Evolutionary conservation across 2,329 filamentous ascomycete species (phyloP).

Genomic region (Dothideomycetidae sp.): DNA sequence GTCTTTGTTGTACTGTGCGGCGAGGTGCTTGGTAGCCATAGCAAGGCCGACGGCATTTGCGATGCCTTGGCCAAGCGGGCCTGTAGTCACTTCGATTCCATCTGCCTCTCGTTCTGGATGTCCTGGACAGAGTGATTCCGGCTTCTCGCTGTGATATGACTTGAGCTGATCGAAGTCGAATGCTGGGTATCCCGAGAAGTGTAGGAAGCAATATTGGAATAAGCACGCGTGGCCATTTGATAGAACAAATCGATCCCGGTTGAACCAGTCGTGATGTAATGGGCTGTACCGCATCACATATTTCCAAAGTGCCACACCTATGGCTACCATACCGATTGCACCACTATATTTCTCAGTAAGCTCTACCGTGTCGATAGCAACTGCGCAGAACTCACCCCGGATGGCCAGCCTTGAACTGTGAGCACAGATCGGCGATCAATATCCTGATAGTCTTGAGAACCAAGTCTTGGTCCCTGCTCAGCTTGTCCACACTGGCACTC

Average conservation of each 20-base stretch:
- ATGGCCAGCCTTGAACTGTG: constrained; percentile 56
- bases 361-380: constrained; percentile 8
- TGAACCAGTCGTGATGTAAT: constrained; percentile 41
- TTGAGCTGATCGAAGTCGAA: constrained; percentile 45
- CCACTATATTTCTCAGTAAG: constrained; percentile 24
- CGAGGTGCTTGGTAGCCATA: constrained; percentile 43
- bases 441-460: constrained; percentile 47
- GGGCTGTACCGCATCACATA: constrained; percentile 49
- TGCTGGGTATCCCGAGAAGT: constrained; percentile 38
- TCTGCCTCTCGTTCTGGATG: constrained; percentile 41
- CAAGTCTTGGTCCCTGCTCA: constrained; percentile 24
- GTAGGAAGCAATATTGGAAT: constrained; percentile 41
- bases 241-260: constrained; percentile 48
- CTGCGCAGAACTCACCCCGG: constrained; percentile 40
- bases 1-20: constrained; percentile 39
- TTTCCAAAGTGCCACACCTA: constrained; percentile 47
- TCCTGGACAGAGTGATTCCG: constrained; percentile 37
- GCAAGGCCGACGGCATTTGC: constrained; percentile 47
- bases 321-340: constrained; percentile 48
- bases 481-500: constrained; percentile 5
- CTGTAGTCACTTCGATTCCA: constrained; percentile 46
- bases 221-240: constrained; percentile 46
- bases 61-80: constrained; percentile 44
- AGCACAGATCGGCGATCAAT: constrained; percentile 52
- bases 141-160: constrained; percentile 36